A percentile compares a stretch with the other conserved stretches of the same genome.
phyloP scores from a whole-genome alignment of 139 green algal genomes.

The Chlorella sp. region DNA sequence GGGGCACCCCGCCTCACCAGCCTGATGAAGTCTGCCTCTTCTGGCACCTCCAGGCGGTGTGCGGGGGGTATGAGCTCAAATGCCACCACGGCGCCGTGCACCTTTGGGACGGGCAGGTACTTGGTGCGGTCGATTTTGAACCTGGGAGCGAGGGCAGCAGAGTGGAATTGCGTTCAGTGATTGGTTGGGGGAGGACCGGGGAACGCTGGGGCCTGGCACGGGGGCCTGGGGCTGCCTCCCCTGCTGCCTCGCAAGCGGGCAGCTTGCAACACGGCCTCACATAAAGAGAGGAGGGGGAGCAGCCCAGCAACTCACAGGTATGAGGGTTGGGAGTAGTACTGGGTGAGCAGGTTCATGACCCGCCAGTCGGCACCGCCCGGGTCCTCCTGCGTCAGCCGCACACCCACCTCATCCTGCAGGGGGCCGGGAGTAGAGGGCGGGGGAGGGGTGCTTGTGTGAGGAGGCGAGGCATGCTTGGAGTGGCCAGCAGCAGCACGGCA shows the following conservation, averaged over 20 bases:
- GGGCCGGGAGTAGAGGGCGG: neutral
- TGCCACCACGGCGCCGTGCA: conserved; percentile 85
- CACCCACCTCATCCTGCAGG: conserved; percentile 78
- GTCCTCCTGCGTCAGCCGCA: conserved; percentile 57
- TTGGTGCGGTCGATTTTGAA: conserved; percentile 72
- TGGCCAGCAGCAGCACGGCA: neutral
- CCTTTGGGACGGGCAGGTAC: conserved; percentile 81
- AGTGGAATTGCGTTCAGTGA: too few species aligned
- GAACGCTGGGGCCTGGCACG: too few species aligned
- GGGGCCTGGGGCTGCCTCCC: neutral
- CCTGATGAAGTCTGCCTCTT: conserved; percentile 21
- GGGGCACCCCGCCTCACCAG: conserved; percentile 25
- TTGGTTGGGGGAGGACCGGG: too few species aligned
- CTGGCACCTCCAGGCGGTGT: conserved; percentile 30
- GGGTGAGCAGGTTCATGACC: conserved; percentile 81
- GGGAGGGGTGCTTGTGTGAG: neutral
- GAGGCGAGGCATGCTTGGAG: neutral
- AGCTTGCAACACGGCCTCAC: neutral
- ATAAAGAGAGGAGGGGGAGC: neutral
- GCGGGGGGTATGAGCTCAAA: conserved; percentile 68
- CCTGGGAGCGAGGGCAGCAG: neutral
- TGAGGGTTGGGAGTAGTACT: conserved; percentile 76
- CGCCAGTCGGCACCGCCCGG: conserved; percentile 76
- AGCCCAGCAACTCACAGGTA: conserved; percentile 56
- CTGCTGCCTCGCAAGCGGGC: neutral